phyloP scores from a whole-genome alignment of 2,329 filamentous ascomycete species.

The Aureobasidium mangrovei region DNA sequence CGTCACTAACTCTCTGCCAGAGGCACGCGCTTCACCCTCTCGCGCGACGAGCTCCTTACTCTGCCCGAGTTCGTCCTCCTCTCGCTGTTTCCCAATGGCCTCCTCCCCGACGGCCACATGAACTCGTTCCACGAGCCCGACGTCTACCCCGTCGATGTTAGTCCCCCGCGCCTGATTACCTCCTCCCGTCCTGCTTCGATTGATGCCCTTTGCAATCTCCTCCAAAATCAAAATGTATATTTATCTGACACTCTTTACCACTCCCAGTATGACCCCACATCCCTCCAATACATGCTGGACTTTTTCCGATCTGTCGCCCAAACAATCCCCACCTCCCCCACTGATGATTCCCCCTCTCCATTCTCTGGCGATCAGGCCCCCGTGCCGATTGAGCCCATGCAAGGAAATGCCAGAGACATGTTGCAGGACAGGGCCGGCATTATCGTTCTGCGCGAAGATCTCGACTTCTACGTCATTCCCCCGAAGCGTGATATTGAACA shows the following conservation, averaged over 20 bases:
- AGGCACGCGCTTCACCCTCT: slow-evolving; percentile 87
- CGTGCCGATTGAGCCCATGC: slow-evolving; percentile 61
- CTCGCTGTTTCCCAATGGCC: slow-evolving; percentile 96
- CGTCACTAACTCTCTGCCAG: slow-evolving; percentile 42
- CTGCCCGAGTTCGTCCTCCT: slow-evolving; percentile 94
- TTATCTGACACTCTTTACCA: slow-evolving; percentile 47
- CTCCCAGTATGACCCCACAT: slow-evolving; percentile 85
- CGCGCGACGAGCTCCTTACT: slow-evolving; percentile 87
- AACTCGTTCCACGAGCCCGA: slow-evolving; percentile 87
- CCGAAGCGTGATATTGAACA: slow-evolving; percentile 76
- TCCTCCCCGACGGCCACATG: slow-evolving; percentile 94
- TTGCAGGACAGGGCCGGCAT: slow-evolving; percentile 85
- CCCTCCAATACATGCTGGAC: slow-evolving; percentile 97
- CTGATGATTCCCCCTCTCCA: slow-evolving; percentile 45
- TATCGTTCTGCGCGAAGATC: slow-evolving; percentile 89
- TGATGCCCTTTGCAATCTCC: slow-evolving; percentile 30
- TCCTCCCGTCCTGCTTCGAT: slow-evolving; percentile 26
- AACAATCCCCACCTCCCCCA: slow-evolving; percentile 69
- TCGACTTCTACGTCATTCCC: slow-evolving; percentile 96
- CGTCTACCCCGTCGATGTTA: slow-evolving; percentile 93
- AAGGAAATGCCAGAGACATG: slow-evolving; percentile 59
- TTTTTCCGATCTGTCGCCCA: slow-evolving; percentile 96
- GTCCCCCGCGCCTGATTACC: slow-evolving; percentile 34
- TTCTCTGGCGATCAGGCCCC: slow-evolving; percentile 28
- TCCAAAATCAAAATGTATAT: slow-evolving; percentile 41